Conservation (phyloP, 2,329 filamentous ascomycete species). For the Penicillium sp. region DNA sequence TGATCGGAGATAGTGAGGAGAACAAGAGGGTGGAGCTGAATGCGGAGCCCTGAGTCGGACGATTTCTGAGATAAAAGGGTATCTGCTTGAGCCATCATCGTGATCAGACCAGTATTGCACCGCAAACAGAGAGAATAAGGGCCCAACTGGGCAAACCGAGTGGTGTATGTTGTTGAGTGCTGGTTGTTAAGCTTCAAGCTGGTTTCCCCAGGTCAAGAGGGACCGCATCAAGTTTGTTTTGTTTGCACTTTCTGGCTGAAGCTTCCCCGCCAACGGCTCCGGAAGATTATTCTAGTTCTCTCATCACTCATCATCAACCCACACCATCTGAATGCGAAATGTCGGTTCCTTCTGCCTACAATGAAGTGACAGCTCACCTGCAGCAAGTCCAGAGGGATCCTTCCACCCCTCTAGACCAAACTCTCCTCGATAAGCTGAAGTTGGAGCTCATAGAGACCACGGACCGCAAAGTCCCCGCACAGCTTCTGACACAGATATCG, state of each 20-base stretch:
- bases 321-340: constrained; percentile 26
- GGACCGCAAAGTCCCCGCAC: constrained; percentile 42
- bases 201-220: constrained; percentile 5
- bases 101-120: constrained; percentile 18
- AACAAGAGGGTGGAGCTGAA: constrained; percentile 89
- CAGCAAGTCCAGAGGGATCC: constrained; percentile 51
- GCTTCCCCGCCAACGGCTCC: constrained; percentile 29
- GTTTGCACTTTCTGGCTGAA: constrained; percentile 33
- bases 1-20: constrained; percentile 97
- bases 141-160: background rate
- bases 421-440: constrained; percentile 57
- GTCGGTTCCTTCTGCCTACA: constrained; percentile 41
- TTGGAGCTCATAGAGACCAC: constrained; percentile 47
- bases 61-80: constrained; percentile 70
- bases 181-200: constrained; percentile 3
- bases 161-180: background rate
- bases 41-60: constrained; percentile 75
- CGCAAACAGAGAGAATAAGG: background rate
- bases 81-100: constrained; percentile 59
- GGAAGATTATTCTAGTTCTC: background rate
- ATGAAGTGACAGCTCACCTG: constrained; percentile 48
- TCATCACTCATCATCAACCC: background rate
- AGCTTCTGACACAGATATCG: constrained; percentile 54
- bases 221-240: constrained; percentile 36
- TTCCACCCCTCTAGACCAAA: constrained; percentile 50